phyloP scores from a whole-genome alignment of 75 land plant genomes.

The Pinus tabuliformis region DNA sequence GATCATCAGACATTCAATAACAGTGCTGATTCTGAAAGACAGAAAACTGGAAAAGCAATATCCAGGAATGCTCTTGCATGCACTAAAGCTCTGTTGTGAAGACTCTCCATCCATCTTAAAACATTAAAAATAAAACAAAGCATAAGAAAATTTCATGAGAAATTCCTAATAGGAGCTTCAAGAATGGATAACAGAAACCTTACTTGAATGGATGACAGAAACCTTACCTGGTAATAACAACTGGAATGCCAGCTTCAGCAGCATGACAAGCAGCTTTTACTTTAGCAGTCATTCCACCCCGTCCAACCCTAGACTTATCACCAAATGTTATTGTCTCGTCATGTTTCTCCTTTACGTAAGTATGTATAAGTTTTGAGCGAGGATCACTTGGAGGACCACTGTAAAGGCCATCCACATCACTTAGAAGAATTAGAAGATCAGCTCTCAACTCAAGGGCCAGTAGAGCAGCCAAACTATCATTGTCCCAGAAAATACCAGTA shows the following conservation, averaged over 20 bases:
- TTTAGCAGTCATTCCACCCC: slow-evolving; percentile 99
- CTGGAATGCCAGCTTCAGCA: slow-evolving; percentile 86
- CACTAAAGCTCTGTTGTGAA: too few relatives aligned
- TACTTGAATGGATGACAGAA: slow-evolving; percentile 38
- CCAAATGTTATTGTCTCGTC: slow-evolving; percentile 88
- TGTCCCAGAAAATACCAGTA: slow-evolving; percentile 98
- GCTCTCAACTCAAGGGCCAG: slow-evolving; percentile 90
- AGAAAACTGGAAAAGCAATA: too few relatives aligned
- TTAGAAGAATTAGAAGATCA: slow-evolving; percentile 85
- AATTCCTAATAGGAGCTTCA: not conserved
- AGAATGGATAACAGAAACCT: not conserved
- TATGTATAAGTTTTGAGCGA: slow-evolving; percentile 78
- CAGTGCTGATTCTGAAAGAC: too few relatives aligned
- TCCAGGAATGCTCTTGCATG: too few relatives aligned
- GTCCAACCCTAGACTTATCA: slow-evolving; percentile 90
- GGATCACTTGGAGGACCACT: slow-evolving; percentile 98
- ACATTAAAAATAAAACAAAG: not conserved
- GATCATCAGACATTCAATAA: too few relatives aligned
- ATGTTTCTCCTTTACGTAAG: slow-evolving; percentile 79
- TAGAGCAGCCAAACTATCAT: slow-evolving; percentile 91
- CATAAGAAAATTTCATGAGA: not conserved
- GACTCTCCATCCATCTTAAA: not conserved
- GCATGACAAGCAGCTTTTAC: slow-evolving; percentile 88
- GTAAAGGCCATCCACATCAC: slow-evolving; percentile 99
- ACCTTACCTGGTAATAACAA: slow-evolving; percentile 80